Conservation (phyloP, 73 alveolate species). For the Tetrahymena elliotti region DNA sequence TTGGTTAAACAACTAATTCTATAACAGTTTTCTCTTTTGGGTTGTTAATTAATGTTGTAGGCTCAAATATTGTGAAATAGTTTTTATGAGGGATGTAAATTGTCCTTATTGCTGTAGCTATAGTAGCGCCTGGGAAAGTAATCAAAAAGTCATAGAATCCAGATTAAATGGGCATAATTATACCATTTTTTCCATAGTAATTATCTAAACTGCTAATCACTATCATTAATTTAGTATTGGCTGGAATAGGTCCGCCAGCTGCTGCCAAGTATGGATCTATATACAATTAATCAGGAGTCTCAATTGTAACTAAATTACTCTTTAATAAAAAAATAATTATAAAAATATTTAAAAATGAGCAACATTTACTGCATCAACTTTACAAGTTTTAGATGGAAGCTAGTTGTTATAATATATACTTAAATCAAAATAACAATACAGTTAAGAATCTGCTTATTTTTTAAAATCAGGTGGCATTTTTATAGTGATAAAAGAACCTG, state of each 20-base stretch:
- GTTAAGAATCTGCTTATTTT: slow-evolving; percentile 7
- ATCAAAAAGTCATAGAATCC: not conserved
- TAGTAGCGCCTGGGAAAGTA: not conserved
- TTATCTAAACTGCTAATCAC: not conserved
- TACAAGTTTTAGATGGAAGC: not conserved
- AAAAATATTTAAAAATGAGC: not conserved
- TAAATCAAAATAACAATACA: slow-evolving; percentile 8
- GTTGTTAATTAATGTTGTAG: not conserved
- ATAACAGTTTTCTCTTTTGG: not conserved
- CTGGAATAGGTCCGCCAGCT: not conserved
- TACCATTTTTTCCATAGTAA: not conserved
- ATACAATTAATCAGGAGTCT: not conserved
- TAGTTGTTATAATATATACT: not conserved
- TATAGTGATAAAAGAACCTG: slow-evolving; percentile 6
- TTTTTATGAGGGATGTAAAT: not conserved
- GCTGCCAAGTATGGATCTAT: not conserved
- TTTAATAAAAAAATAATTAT: not conserved
- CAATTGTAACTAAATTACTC: not conserved
- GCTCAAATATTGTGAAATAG: not conserved
- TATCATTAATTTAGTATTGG: not conserved
- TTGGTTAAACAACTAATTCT: not conserved
- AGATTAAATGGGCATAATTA: not conserved
- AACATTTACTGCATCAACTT: not conserved
- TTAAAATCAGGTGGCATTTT: slow-evolving; percentile 4
- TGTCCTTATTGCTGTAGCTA: not conserved